These are phyloP conservation scores for Mallotus japonicus DNA, from an alignment of 441 rosid genomes.

Conservation along the genomic window DNA sequence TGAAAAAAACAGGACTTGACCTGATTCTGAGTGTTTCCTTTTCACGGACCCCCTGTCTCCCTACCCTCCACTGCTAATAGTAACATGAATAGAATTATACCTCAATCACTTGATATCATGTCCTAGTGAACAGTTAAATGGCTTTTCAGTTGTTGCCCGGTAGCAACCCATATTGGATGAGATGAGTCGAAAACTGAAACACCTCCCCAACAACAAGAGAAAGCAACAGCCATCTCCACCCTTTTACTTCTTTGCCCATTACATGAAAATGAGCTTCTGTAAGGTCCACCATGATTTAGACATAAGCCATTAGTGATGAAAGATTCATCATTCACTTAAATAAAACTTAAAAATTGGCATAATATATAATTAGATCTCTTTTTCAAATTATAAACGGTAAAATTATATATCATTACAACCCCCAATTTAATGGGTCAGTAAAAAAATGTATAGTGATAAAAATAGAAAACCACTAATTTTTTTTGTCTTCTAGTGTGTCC, in stretches of 20 bases:
- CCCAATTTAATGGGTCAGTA: too few species aligned
- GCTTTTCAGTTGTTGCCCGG: conserved; percentile 22
- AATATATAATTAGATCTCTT: too few species aligned
- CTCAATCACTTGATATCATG: conserved; percentile 23
- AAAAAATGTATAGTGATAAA: too few species aligned
- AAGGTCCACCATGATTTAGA: conserved; percentile 26
- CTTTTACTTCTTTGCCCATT: conserved; percentile 15
- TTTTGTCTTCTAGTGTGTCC: too few species aligned
- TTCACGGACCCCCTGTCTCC: not conserved
- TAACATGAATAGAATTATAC: conserved; percentile 15
- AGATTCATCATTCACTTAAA: not conserved
- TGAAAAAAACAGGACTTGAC: conserved; percentile 11
- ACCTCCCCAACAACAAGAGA: conserved; percentile 9
- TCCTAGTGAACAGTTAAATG: conserved; percentile 26
- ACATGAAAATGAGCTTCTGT: not conserved
- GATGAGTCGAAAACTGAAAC: conserved; percentile 1
- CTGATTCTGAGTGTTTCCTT: conserved; percentile 1
- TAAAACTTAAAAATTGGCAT: too few species aligned
- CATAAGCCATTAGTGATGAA: conserved; percentile 15
- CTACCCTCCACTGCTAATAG: too few species aligned
- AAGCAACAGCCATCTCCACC: conserved; percentile 19
- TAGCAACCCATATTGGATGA: conserved; percentile 10
- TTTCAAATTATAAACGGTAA: too few species aligned
- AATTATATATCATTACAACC: too few species aligned
- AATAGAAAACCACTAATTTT: too few species aligned